Percentiles rank a stretch among this genome's conserved stretches.
These are phyloP conservation scores for Botrytis cinerea DNA, from an alignment of 2,329 filamentous ascomycete species.

Conservation along the genomic window DNA sequence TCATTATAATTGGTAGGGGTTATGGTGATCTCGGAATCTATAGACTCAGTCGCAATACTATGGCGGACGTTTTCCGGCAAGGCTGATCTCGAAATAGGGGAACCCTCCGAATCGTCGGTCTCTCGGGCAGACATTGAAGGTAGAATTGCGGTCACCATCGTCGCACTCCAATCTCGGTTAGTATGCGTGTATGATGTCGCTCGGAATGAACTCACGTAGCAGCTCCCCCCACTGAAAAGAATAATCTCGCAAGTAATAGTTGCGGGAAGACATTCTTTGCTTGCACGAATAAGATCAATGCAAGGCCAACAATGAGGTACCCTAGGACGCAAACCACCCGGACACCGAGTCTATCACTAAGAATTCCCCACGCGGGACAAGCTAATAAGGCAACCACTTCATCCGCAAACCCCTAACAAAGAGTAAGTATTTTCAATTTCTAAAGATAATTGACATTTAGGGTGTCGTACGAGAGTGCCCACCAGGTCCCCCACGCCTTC, in stretches of 20 bases:
- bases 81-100: conserved; percentile 21
- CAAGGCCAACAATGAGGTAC: conserved; percentile 77
- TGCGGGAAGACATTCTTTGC: conserved; percentile 86
- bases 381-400: conserved; percentile 80
- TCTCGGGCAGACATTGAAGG: conserved; percentile 63
- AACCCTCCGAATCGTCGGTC: conserved; percentile 33
- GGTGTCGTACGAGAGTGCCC: conserved; percentile 60
- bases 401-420: conserved; percentile 67
- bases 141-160: conserved; percentile 96
- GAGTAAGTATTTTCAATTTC: conserved; percentile 21
- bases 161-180: conserved; percentile 54
- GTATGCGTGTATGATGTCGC: conserved; percentile 19
- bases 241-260: conserved; percentile 76
- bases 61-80: conserved; percentile 45
- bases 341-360: conserved; percentile 77
- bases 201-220: conserved; percentile 61
- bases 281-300: conserved; percentile 80
- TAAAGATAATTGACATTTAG: background rate
- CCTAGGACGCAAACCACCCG: conserved; percentile 72
- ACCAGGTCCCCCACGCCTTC: conserved; percentile 76
- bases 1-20: conserved; percentile 60
- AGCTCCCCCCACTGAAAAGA: conserved; percentile 91
- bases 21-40: conserved; percentile 74
- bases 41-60: conserved; percentile 64
- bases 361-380: conserved; percentile 76